Conservation (phyloP, 1,284 basidiomycete species). For the Sanghuangporus weigelae region DNA sequence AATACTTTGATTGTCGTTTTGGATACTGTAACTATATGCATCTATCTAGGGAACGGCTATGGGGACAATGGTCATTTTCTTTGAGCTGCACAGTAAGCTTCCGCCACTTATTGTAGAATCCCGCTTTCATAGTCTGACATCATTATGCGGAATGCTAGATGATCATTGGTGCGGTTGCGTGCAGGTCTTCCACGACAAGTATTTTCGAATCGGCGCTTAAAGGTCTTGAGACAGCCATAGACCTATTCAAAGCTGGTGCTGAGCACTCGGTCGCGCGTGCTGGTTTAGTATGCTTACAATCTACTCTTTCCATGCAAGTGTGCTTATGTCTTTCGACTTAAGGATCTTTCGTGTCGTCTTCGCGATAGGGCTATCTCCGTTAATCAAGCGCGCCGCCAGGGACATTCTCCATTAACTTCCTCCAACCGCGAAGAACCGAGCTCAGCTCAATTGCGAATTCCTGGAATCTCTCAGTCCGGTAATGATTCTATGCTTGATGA, state of each 20-base stretch:
- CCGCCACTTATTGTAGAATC: no score
- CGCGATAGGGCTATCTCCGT: no score
- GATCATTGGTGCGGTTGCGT: slow-evolving; percentile 18
- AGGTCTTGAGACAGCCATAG: slow-evolving; percentile 8
- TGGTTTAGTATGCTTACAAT: slow-evolving; percentile 1
- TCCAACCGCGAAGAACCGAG: background rate
- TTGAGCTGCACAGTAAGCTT: background rate
- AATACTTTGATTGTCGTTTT: background rate
- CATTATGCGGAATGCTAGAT: no score
- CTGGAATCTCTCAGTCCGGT: background rate
- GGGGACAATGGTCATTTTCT: background rate
- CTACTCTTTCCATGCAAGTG: background rate
- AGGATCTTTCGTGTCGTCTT: no score
- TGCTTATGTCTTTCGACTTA: no score
- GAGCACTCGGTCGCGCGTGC: background rate
- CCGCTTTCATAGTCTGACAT: no score
- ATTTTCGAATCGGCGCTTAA: slow-evolving; percentile 13
- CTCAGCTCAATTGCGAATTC: background rate
- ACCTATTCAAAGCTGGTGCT: background rate
- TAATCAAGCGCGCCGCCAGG: no score
- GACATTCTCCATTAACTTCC: no score
- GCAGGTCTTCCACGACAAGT: slow-evolving; percentile 7
- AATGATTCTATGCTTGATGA: background rate
- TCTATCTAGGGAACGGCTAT: background rate
- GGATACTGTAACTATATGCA: background rate